Percentiles rank a stretch among this genome's conserved stretches.
phyloP scores from a whole-genome alignment of 768 basidiomycete genomes.

The Mrakia gelida region DNA sequence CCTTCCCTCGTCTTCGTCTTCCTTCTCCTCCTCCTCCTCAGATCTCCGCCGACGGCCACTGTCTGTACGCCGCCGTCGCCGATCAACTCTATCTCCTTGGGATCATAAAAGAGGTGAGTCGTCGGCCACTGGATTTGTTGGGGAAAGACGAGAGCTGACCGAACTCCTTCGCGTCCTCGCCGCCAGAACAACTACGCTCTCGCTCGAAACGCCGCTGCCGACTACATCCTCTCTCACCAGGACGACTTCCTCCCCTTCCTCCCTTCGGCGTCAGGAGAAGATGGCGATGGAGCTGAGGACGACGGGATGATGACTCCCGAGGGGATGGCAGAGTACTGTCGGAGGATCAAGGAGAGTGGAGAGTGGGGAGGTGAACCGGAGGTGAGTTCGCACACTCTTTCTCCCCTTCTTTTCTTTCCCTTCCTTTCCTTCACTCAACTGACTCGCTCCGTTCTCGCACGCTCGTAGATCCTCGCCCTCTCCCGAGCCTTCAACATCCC shows the following conservation, averaged over 20 bases:
- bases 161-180: background rate
- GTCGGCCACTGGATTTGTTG: too few species aligned
- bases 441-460: background rate
- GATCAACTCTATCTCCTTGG: conserved; percentile 80
- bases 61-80: conserved; percentile 88
- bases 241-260: conserved; percentile 93
- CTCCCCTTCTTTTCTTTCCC: background rate
- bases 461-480: conserved; percentile 66
- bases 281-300: conserved; percentile 59
- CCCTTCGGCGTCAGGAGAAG: conserved; percentile 67
- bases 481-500: conserved; percentile 73
- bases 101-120: conserved; percentile 52
- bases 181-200: conserved; percentile 48
- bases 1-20: background rate
- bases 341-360: conserved; percentile 70
- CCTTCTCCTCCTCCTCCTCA: conserved; percentile 44
- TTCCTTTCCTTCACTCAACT: background rate
- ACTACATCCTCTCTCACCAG: conserved; percentile 73
- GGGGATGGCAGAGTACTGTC: conserved; percentile 67
- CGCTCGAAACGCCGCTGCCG: conserved; percentile 65
- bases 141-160: too few species aligned
- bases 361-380: conserved; percentile 98
- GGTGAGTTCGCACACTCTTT: conserved; percentile 38
- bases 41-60: conserved; percentile 94
- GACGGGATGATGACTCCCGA: conserved; percentile 65